Base-by-base conservation (phyloP, 495 filamentous ascomycete genomes). In the Patellaria atrata region DNA sequence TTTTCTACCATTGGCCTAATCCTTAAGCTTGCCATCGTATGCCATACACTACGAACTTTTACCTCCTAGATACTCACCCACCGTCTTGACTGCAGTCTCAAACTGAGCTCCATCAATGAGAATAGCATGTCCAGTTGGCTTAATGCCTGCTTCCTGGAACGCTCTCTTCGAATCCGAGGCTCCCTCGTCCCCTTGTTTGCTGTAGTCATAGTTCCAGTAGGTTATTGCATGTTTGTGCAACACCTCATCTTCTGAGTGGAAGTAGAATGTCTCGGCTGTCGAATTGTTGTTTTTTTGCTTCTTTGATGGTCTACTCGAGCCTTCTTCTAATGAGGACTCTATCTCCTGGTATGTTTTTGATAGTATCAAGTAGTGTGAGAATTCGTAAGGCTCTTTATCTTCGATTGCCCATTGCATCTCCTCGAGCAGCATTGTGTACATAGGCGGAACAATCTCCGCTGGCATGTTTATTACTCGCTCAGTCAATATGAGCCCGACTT, bases 391-490 rank as follows among this genome's bases (percentile, higher is more conserved):
- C 55, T 96, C 85, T 48, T 79, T 79, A 44, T 94, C 86, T 47
- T 89, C 75, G 4, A 91, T 57, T 3, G 91, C 91, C 62, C 78
- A 85, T 42, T 76, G 64, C 40, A 96, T 81, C 65, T 99, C 91
- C 53, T 94, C 85, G 23, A 79, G 64, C 22, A 99, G 69, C 83
- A 94, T 92, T 43, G 66, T 75, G 68, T 94, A 96, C 84, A 99
- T 86, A 7, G 91, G 87, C 22, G 91, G 89, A 14, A 86, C 68
- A 32, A 92, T 73, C 58, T 94, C 79, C 17, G 79, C 64, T 12
- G 91, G 91, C 65, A 94, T 83, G 59, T 99, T 99, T 65, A 96
- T 80, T 40, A 96, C 56, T 11, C 89, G 73, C 56, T 99, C 91
- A 0, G 83, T 79, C 18, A 99, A 63, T 25, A 99, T 71, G 5